Conservation (phyloP, 2,329 filamentous ascomycete genomes). For the Beauveria rudraprayagi region DNA sequence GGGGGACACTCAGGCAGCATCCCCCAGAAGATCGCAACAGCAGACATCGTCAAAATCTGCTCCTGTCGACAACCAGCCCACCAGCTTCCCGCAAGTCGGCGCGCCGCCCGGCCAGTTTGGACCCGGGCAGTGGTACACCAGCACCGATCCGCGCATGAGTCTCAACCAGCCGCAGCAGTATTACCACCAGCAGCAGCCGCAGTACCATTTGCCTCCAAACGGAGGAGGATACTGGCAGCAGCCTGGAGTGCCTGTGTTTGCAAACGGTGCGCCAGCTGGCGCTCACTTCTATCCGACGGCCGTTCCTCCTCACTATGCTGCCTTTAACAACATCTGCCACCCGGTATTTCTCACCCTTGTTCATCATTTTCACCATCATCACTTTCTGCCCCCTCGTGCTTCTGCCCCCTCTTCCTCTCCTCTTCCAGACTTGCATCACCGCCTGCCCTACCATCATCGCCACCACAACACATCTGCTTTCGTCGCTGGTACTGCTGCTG, state of each 20-base stretch:
- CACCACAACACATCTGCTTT: conserved; percentile 13
- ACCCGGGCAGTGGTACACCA: conserved; percentile 9
- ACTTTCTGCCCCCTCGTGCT: neutral
- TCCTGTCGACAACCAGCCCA: conserved; percentile 8
- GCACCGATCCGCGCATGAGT: conserved; percentile 6
- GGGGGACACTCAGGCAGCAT: neutral
- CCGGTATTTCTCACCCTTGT: conserved; percentile 8
- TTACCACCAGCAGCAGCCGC: conserved; percentile 2
- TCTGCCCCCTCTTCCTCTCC: neutral
- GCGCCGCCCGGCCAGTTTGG: conserved; percentile 5
- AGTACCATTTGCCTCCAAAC: neutral
- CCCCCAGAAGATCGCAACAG: neutral
- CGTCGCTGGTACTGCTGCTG: conserved; percentile 13
- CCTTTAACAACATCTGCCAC: conserved; percentile 7
- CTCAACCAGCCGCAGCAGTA: conserved; percentile 5
- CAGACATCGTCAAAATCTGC: neutral
- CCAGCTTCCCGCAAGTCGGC: conserved; percentile 10
- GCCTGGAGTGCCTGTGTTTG: conserved; percentile 1
- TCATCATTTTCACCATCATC: neutral
- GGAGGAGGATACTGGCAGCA: conserved; percentile 1
- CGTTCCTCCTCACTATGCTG: conserved; percentile 9
- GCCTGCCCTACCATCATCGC: conserved; percentile 8
- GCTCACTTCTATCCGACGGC: conserved; percentile 6
- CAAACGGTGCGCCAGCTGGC: conserved; percentile 10
- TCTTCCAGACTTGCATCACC: neutral